Evolutionary conservation across 176 grass and related monocot genomes (phyloP).

Genomic region (Zoysia pacifica): DNA sequence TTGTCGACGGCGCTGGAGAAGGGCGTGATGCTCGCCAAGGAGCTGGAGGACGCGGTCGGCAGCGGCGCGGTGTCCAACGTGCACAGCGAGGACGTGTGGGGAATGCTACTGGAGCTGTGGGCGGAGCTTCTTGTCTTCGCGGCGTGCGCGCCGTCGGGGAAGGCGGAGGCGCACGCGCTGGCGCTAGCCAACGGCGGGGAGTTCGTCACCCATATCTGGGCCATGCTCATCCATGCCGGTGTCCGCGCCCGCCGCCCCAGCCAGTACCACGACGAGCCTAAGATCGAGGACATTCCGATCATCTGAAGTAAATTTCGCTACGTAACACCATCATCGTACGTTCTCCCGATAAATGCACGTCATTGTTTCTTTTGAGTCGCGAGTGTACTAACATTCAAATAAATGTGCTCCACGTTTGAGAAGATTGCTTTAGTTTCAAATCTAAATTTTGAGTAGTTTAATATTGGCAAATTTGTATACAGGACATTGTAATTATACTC

Average conservation of each 20-base stretch:
- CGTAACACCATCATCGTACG: too few relatives aligned
- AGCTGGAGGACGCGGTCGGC: background rate
- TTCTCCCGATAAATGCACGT: too few relatives aligned
- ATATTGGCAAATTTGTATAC: too few relatives aligned
- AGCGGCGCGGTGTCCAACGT: background rate
- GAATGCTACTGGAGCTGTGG: constrained; percentile 1
- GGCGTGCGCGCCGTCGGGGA: background rate
- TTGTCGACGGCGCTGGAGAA: background rate
- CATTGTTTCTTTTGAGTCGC: too few relatives aligned
- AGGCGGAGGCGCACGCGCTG: background rate
- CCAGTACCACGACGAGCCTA: too few relatives aligned
- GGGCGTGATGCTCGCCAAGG: constrained; percentile 13
- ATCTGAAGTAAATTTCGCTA: too few relatives aligned
- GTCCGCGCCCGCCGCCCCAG: background rate
- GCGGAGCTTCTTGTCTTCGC: constrained; percentile 22
- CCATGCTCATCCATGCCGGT: constrained; percentile 34
- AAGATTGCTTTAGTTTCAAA: too few relatives aligned
- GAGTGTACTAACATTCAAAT: too few relatives aligned
- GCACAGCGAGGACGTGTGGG: constrained; percentile 8
- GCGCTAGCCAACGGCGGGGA: constrained; percentile 31
- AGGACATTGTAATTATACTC: too few relatives aligned
- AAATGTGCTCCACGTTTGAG: too few relatives aligned
- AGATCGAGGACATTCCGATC: too few relatives aligned
- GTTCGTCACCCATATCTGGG: constrained; percentile 40
- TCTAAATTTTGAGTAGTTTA: too few relatives aligned